phyloP scores from a whole-genome alignment of 305 asterid genomes.

The Rubia tinctorum region DNA sequence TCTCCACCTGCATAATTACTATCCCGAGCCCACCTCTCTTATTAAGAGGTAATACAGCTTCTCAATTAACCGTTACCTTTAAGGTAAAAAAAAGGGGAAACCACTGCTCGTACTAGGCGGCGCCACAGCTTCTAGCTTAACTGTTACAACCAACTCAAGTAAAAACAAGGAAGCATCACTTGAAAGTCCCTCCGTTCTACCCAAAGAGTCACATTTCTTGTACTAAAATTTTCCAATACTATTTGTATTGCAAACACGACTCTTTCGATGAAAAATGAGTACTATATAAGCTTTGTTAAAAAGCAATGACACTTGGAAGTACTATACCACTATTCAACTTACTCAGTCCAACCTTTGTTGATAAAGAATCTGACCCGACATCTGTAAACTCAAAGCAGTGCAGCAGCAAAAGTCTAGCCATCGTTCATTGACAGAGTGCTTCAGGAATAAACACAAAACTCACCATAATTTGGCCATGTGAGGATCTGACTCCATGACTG shows the following conservation, averaged over 20 bases:
- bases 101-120: neutral
- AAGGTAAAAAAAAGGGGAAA: neutral
- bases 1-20: neutral
- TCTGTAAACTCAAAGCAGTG: conserved; percentile 2
- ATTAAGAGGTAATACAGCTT: neutral
- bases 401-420: neutral
- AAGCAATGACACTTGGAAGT: too few species aligned
- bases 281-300: neutral
- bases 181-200: neutral
- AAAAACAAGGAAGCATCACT: neutral
- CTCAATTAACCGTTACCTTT: neutral
- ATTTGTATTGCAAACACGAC: neutral
- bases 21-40: neutral
- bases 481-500: conserved; percentile 4
- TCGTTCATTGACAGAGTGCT: neutral
- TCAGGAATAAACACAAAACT: neutral
- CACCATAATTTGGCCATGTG: conserved; percentile 6
- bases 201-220: neutral
- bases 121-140: neutral
- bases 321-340: neutral
- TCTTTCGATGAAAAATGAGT: neutral
- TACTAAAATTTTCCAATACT: neutral
- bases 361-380: neutral
- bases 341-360: neutral
- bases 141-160: neutral